phyloP scores from a whole-genome alignment of 495 filamentous ascomycete species.

The Daldinia vernicosa region DNA sequence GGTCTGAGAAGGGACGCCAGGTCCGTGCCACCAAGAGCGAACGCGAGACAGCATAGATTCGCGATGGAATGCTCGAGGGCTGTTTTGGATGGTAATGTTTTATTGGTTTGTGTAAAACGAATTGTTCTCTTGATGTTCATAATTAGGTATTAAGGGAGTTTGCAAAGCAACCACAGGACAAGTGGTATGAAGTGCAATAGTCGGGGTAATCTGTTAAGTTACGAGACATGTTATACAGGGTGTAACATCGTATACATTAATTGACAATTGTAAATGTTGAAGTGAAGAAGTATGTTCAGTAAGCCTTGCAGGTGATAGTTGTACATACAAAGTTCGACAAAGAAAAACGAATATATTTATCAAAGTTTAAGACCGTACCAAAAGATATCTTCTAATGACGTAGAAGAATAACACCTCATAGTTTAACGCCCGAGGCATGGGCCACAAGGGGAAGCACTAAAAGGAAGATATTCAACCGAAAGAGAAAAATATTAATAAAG shows the following conservation, averaged over 20 bases:
- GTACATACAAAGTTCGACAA: no score
- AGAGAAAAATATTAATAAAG: no score
- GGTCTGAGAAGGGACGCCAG: conserved; percentile 86
- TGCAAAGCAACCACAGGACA: neutral
- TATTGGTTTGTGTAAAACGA: neutral
- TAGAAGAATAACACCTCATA: no score
- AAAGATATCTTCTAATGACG: no score
- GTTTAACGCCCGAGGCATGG: no score
- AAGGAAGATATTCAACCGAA: no score
- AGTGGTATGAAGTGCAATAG: neutral
- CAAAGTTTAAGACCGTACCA: no score
- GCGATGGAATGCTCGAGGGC: neutral
- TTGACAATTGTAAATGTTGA: neutral
- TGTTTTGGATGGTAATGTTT: neutral
- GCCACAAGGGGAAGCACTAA: no score
- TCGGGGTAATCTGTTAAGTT: neutral
- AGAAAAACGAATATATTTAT: no score
- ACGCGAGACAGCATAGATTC: conserved; percentile 46
- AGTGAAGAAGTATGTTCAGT: neutral
- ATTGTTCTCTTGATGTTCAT: neutral
- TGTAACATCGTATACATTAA: neutral
- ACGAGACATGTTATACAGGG: neutral
- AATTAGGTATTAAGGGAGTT: neutral
- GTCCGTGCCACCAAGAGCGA: conserved; percentile 53
- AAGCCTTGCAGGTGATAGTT: neutral